Base-by-base conservation (phyloP, 768 basidiomycete species). In the Trametes villosa region DNA sequence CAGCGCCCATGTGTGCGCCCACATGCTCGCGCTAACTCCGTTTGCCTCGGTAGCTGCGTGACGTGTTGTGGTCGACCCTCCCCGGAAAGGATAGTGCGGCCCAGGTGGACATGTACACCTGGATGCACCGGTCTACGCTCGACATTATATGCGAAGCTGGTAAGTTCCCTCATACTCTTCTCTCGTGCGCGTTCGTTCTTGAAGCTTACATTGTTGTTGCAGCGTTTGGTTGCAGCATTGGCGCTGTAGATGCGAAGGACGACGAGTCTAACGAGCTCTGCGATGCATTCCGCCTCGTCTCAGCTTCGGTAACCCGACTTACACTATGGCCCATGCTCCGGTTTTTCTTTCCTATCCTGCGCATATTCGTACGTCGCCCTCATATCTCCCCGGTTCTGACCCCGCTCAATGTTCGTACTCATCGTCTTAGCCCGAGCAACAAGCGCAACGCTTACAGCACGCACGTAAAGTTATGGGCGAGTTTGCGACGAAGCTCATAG, bases 71-170 rank as follows among this genome's bases (percentile, higher is more conserved):
- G 40, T 38, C 9, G 6, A 34, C 83, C 62, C 74, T 76, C 22
- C 57, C 68, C n/a, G 62, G 75, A 49, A 68, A 60, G 22, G 66
- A 56, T 13, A 60, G 53, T 3, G 50, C 60, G 12, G 62, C 60
- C 1, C 66, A 67, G 9, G 66, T 78, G 11, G 72, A 80, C 33
- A 59, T 74, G 18, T 57, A 72, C 6, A 64, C 68, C 0, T 77
- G 77, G 74, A 48, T 78, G 13, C 69, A 63, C 53, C 68, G 64
- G 59, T 66, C 71, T 59, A 77, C 79, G 0, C 67, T 80, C 18
- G 78, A 80, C 52, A 70, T 79, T 30, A 78, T 80, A 22, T 77
- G 77, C 11, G 72, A 74, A 41, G 68, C 79, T 13, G 78, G 78
- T 76, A 29, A 9, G 52, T 49, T 18, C 7, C 42, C 22, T 24